phyloP scores from a whole-genome alignment of 352 stramenopile species.

The Phytophthora pistaciae region DNA sequence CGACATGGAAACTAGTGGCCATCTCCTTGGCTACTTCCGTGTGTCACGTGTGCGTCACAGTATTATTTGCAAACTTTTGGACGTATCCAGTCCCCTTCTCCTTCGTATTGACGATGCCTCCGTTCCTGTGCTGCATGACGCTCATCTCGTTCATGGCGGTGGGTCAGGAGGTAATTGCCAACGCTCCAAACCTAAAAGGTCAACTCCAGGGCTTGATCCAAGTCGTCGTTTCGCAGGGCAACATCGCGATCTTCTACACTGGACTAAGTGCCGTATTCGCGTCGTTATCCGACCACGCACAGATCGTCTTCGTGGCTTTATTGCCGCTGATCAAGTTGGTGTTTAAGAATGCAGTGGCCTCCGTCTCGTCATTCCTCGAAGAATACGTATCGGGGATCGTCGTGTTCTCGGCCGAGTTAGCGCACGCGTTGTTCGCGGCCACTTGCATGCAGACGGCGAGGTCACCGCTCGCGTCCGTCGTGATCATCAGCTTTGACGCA shows the following conservation, averaged over 20 bases:
- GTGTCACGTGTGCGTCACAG: slow-evolving; percentile 6
- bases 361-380: slow-evolving; percentile 1
- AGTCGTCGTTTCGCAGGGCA: background rate
- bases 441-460: slow-evolving; percentile 9
- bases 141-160: slow-evolving; percentile 2
- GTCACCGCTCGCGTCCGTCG: background rate
- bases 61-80: slow-evolving; percentile 1
- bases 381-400: slow-evolving; percentile 3
- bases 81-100: slow-evolving; percentile 9
- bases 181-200: background rate
- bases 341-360: slow-evolving; percentile 2
- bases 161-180: background rate
- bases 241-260: slow-evolving; percentile 5
- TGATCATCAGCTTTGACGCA: slow-evolving; percentile 5
- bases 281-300: background rate
- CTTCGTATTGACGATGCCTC: slow-evolving; percentile 10
- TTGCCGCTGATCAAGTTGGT: background rate
- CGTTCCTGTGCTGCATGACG: background rate
- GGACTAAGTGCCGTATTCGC: slow-evolving; percentile 5
- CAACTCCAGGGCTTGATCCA: slow-evolving; percentile 5
- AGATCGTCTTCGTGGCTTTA: slow-evolving; percentile 2
- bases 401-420: slow-evolving; percentile 6
- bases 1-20: background rate
- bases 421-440: slow-evolving; percentile 1
- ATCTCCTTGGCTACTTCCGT: background rate